These are phyloP conservation scores for Clonostachys sp. DNA, from an alignment of 2,329 filamentous ascomycete species.

Conservation along the genomic window DNA sequence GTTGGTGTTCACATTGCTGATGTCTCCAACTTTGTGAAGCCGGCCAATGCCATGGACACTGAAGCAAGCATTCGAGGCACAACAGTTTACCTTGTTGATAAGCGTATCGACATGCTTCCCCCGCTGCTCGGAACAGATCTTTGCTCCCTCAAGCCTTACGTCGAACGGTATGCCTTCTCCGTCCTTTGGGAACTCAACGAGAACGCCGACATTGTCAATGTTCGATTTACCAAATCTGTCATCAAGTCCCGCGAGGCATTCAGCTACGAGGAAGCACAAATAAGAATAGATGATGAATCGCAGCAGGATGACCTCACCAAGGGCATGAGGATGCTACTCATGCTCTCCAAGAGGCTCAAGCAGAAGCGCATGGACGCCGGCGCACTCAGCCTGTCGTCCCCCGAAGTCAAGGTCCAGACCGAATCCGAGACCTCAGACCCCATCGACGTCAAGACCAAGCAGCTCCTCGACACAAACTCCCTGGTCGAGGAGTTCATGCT, in stretches of 20 bases:
- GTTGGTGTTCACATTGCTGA: conserved; percentile 98
- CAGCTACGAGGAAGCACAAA: conserved; percentile 93
- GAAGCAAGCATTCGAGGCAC: conserved; percentile 93
- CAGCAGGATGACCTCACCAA: conserved; percentile 86
- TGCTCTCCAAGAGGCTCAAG: conserved; percentile 86
- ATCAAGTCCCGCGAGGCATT: conserved; percentile 96
- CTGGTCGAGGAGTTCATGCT: conserved; percentile 99
- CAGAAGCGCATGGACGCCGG: conserved; percentile 96
- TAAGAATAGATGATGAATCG: conserved; percentile 84
- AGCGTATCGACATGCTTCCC: conserved; percentile 98
- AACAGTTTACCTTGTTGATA: conserved; percentile 96
- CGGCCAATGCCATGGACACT: conserved; percentile 93
- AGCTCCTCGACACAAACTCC: conserved; percentile 91
- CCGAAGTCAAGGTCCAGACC: conserved; percentile 92
- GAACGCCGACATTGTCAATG: conserved; percentile 77
- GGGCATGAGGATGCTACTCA: conserved; percentile 82
- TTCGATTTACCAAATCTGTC: conserved; percentile 94
- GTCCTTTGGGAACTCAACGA: conserved; percentile 84
- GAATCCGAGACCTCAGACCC: conserved; percentile 96
- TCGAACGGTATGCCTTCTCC: conserved; percentile 89
- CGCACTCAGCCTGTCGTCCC: conserved; percentile 92
- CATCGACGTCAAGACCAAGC: conserved; percentile 93
- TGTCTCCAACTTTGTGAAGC: conserved; percentile 98
- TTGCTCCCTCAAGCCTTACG: conserved; percentile 93
- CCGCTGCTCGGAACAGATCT: conserved; percentile 93